Evolutionary conservation across 2,329 filamentous ascomycete species (phyloP).

Genomic region (Paraphaeosphaeria minitans): DNA sequence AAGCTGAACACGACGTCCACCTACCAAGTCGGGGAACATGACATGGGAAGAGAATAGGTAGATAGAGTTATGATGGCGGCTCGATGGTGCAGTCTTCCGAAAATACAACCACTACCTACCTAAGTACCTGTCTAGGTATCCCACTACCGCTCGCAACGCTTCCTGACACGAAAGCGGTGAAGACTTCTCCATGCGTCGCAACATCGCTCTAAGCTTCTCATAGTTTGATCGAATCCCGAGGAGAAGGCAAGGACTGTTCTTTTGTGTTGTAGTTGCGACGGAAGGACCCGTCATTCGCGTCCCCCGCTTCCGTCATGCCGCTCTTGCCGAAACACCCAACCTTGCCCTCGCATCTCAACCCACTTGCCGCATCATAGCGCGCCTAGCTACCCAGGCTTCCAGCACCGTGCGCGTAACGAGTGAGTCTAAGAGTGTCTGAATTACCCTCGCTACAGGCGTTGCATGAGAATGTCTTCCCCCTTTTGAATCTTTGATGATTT

Average conservation of each 20-base stretch:
- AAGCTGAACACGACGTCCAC: conserved; percentile 17
- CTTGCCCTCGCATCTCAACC: background rate
- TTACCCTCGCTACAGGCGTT: background rate
- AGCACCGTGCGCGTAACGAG: background rate
- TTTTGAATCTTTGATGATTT: conserved; percentile 3
- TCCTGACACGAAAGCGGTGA: background rate
- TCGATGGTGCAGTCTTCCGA: background rate
- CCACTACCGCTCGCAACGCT: background rate
- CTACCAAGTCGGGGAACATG: background rate
- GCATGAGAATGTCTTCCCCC: background rate
- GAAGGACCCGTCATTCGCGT: background rate
- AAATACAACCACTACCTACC: background rate
- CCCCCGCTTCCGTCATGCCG: conserved; percentile 13
- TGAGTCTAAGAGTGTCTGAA: background rate
- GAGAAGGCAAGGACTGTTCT: background rate
- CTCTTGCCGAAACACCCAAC: conserved; percentile 7
- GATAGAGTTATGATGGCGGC: background rate
- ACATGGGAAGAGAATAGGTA: background rate
- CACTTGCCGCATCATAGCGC: background rate
- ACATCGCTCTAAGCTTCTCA: background rate
- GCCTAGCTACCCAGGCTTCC: background rate
- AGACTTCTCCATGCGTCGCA: background rate
- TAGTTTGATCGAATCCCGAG: background rate
- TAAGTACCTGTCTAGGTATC: no score
- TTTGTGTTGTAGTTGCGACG: background rate